Base-by-base conservation (phyloP, 2,329 filamentous ascomycete genomes). In the Cordyceps javanica region DNA sequence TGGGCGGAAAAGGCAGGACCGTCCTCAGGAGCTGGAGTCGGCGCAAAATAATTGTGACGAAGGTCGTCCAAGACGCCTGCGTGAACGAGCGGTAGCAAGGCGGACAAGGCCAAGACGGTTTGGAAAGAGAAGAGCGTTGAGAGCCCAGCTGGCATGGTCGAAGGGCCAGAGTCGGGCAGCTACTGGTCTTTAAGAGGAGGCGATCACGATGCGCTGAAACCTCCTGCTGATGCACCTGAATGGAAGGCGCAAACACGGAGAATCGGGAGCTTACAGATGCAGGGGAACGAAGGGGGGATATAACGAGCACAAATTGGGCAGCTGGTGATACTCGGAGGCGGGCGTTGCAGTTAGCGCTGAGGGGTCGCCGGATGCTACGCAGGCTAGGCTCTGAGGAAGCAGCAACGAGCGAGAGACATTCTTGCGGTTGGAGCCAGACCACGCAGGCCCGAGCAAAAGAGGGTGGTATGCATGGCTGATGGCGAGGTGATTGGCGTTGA, bases 1-100 rank as follows among this genome's bases (percentile, higher is more conserved):
- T 78, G 72, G 57, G 77, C 77, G 41, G 85, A 85, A 45, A 85
- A 69, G 9, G 81, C 75, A 59, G 86, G 81, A 8, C 82, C 83
- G 72, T 85, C 75, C 70, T 84, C 79, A 58, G 83, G 78, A 53
- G 82, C 71, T 42, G 83, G 83, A 34, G 84, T 79, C 66, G 82
- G 77, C 67, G 50, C 55, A 48, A 57, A 60, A 26, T 61, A 56
- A 52, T 63, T 59, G 39, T 61, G 49, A 44, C 58, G 42, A 42
- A 60, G 53, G 48, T 60, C 58, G 21, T 53, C 50, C 50, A 45
- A 26, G 66, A 63, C n/a, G 66, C 67, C 53, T 63, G 65, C 61
- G 59, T 62, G 65, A 61, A 66, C 68, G 61, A 65, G 62, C 19
- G 64, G 49, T 54, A 64, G 61, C 55, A 70, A 59, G 61, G 67